Base-by-base conservation (phyloP, 306 rosid genomes). In the Prunus dulcis region DNA sequence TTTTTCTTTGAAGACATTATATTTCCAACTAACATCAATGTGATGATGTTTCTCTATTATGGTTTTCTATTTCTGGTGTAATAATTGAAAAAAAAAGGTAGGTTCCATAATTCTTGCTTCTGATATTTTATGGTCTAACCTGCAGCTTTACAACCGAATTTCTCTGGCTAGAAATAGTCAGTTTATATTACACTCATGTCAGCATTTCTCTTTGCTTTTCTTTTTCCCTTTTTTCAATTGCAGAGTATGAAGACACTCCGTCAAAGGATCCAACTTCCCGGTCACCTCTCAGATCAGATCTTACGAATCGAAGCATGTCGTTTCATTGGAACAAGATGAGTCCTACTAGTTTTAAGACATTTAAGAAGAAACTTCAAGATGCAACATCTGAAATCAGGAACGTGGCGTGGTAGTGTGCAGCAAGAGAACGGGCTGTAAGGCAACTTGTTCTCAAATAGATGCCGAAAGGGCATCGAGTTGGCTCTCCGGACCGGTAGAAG, bases 241-340 rank as follows among this genome's bases (percentile, higher is more conserved):
- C 79, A 87, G 90, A 87, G 56, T 87, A 87, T n/a, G 88, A 87
- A 8, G 84, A 82, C 76, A 69, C 58, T 14, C 68, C 84, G 9
- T 81, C 72, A 32, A 75, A 76, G 58, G 80, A 79, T 77, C 75
- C 84, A 19, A 64, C 77, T 32, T 49, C 53, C 28, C 19, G 46
- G 56, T 82, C 86, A 58, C 85, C 78, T 75, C 20, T 58, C 17
- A 60, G 65, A 34, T 65, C 83, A 12, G 83, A 69, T 61, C 67
- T 81, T 25, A 43, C 73, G 14, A 79, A 72, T 70, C 86, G 73
- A 70, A 78, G 81, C 78, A 60, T 79, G 11, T 85, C 88, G 0
- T 72, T 85, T 45, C 79, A 12, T 30, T 71, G 81, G 88, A 62
- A 45, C 47, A 71, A 23, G 4, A 81, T 64, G 19, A 57, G 82